Evolutionary conservation across 148 eudicot species (phyloP), one percentile per base, ranked within the genome.

Genomic region (Persicaria maculosa): DNA sequence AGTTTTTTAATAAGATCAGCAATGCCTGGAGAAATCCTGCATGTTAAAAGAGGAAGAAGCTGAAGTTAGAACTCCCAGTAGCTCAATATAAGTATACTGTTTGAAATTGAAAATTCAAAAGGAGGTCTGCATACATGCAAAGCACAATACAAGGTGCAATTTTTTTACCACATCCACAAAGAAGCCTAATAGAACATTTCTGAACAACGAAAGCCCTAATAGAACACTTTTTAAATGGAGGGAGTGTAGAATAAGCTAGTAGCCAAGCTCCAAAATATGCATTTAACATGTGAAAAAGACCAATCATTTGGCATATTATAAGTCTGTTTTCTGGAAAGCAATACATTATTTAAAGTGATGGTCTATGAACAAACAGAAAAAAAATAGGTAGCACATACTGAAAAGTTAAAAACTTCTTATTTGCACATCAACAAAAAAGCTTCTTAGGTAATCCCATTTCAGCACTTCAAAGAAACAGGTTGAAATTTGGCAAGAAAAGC

Each of bases 1-100:
- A 94, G 86, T 83, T 86, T 90, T 81, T 84, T 87, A 52, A 94
- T 85, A 86, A 94, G 87, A 68, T 84, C 86, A 80, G 87, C 86
- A 72, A 94, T 88, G 73, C 98, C 98, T 62, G 98, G 96, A 80
- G 98, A 91, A 79, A 94, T 85, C 79, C 98, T 94, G 84, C 80
- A 80, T 16, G 76, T 48, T 25, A 61, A 61, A 62, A 31, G 68
- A 61, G 68, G 44, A 62, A 31, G 44, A 25, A 22, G 5, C 16
- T 25, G 44, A 31, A 62, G 16, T 31, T 62, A 62, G 44, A 25
- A 16, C 11, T 25, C 68, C 68, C 65, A 7, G 19, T 59, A 62
- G 25, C 43, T 36, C 68, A 62, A 62, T 7, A 62, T 62, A 25
- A 31, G 31, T 9, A 22, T 4, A 8, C 68, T 62, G 7, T 22